Conservation (phyloP, 148 eudicot genomes). For the Beta vulgaris region DNA sequence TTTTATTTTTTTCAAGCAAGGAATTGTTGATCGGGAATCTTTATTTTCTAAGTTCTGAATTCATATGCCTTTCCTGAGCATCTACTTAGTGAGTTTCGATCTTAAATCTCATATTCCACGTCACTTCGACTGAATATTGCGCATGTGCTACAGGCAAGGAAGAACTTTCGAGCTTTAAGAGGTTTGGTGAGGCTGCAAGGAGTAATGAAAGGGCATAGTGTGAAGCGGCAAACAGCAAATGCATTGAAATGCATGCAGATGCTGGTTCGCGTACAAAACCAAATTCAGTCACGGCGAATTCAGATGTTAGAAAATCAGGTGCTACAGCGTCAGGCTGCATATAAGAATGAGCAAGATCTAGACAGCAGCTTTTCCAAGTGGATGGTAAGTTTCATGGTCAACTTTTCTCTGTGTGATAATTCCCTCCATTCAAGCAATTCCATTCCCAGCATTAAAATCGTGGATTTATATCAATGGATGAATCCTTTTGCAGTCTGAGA, state of each 20-base stretch:
- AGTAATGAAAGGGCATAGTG: conserved; percentile 85
- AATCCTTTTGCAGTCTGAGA: conserved; percentile 25
- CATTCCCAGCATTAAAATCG: too few relatives aligned
- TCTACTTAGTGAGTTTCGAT: background rate
- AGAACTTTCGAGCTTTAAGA: conserved; percentile 68
- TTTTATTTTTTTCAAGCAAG: background rate
- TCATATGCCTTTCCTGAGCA: background rate
- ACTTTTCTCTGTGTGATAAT: too few relatives aligned
- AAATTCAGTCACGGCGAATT: conserved; percentile 78
- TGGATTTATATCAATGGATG: background rate
- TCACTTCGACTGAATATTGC: background rate
- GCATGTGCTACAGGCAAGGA: conserved; percentile 62
- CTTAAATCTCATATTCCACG: background rate
- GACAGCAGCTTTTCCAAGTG: conserved; percentile 64
- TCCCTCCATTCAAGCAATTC: too few relatives aligned
- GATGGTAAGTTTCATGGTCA: conserved; percentile 46
- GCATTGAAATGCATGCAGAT: conserved; percentile 93
- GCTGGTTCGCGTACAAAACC: conserved; percentile 86
- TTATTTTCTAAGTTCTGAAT: background rate
- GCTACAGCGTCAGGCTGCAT: conserved; percentile 46
- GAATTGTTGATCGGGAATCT: background rate
- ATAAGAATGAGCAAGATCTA: conserved; percentile 51
- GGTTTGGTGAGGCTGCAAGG: conserved; percentile 91
- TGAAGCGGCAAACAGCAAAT: conserved; percentile 75
- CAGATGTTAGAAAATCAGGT: conserved; percentile 89